A percentile compares a stretch with the other conserved stretches of the same genome.
phyloP scores from a whole-genome alignment of 2,329 filamentous ascomycete species.

The Exserohilum turcica region DNA sequence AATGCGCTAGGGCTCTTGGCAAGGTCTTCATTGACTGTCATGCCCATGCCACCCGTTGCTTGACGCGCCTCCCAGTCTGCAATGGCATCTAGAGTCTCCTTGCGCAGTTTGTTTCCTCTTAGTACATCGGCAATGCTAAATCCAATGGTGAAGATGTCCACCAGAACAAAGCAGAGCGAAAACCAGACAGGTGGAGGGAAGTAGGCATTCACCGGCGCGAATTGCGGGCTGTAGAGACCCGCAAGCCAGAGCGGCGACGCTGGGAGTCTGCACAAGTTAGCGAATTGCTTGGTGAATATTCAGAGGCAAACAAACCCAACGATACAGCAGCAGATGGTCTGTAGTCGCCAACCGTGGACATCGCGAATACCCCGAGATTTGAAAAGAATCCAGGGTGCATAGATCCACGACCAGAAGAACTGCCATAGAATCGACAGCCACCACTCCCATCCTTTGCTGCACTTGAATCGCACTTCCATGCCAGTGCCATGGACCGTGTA shows the following conservation, averaged over 20 bases:
- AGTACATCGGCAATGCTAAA: conserved; percentile 41
- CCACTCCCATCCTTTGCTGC: conserved; percentile 45
- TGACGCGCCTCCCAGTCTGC: conserved; percentile 42
- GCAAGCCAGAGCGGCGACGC: conserved; percentile 43
- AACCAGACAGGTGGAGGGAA: conserved; percentile 40
- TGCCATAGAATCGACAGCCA: conserved; percentile 46
- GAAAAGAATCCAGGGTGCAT: conserved; percentile 44
- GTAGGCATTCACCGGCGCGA: conserved; percentile 31
- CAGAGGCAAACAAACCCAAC: conserved; percentile 31
- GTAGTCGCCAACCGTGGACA: conserved; percentile 41
- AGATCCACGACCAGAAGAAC: conserved; percentile 46
- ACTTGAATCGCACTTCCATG: conserved; percentile 30
- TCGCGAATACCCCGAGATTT: conserved; percentile 42
- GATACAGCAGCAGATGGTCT: conserved; percentile 43
- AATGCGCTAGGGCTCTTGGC: conserved; percentile 21
- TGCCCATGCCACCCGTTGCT: conserved; percentile 12
- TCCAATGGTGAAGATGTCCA: conserved; percentile 39
- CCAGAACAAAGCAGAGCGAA: conserved; percentile 39
- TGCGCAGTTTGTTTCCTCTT: conserved; percentile 31
- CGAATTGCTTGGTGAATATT: not conserved
- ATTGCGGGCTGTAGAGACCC: conserved; percentile 39
- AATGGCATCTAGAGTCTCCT: conserved; percentile 43
- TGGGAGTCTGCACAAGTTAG: conserved; percentile 31
- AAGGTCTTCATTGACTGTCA: conserved; percentile 7
- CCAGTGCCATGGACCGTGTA: conserved; percentile 35